Evolutionary conservation across 2,329 filamentous ascomycete species (phyloP), one percentile per base, ranked within the genome.

Genomic region (Didymella lethalis): DNA sequence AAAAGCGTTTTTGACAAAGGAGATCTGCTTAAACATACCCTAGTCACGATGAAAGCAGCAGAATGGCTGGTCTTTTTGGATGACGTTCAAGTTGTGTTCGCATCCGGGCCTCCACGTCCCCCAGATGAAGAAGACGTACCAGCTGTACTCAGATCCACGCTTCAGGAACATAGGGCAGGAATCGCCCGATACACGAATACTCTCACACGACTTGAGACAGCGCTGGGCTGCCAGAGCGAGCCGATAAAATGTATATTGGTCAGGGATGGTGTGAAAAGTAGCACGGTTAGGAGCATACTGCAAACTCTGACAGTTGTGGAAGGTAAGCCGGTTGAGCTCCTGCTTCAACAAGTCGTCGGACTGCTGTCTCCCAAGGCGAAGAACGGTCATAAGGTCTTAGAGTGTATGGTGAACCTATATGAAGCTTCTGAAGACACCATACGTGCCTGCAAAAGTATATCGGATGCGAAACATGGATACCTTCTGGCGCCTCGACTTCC

Each of bases 61-160:
- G 64, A 66, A 29, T 75, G 71, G 71, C 28, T 66, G 4, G 50
- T 57, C 14, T 72, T 69, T 50, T 64, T 73, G 46, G 36, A 53
- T 6, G 48, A 65, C 7, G 52, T 71, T 10, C 63, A 67, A 31
- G 52, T 48, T 4, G 47, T 74, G 4, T 73, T 72, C 32, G 45
- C 49, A 0, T 12, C 56, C 18, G 56, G 50, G 2, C 56, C 50
- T 5, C 28, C 10, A 18, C n/a, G 50, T 1, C 28, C 47, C 20
- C 16, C 41, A 41, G 64, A 62, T 36, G 40, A 53, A 46, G 8
- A 26, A 2, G 54, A 45, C 0, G 46, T 62, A 29, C 66, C 62
- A 7, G 41, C 54, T 1, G 34, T 67, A 4, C 60, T 70, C 2
- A 40, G 57, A 45, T 20, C 16, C 20, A 38, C 59, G 36, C 26